phyloP scores from a whole-genome alignment of 2,329 filamentous ascomycete species.

The Colletotrichum scovillei region DNA sequence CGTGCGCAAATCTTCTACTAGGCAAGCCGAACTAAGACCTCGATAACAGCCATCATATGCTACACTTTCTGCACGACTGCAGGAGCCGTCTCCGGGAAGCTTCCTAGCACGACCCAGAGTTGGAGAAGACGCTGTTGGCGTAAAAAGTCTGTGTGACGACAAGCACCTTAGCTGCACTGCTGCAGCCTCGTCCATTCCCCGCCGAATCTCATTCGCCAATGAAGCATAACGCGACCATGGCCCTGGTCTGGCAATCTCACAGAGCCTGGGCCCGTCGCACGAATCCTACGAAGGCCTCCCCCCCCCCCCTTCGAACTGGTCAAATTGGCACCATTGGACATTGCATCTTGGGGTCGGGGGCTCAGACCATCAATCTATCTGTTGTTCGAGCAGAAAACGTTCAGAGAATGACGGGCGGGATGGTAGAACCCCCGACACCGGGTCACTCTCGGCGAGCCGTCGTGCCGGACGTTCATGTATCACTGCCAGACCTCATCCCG shows the following conservation, averaged over 20 bases:
- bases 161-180: conserved; percentile 18
- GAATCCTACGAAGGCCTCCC: conserved; percentile 10
- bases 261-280: conserved; percentile 9
- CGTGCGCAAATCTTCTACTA: conserved; percentile 40
- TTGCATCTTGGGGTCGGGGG: not conserved
- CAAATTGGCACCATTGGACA: not conserved
- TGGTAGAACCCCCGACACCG: not conserved
- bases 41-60: conserved; percentile 2
- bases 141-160: conserved; percentile 29
- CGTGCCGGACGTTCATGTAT: conserved; percentile 7
- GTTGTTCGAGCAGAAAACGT: not conserved
- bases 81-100: conserved; percentile 23
- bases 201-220: conserved; percentile 15
- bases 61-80: not conserved
- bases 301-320: conserved; percentile 2
- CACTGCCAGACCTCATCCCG: not conserved
- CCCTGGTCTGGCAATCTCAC: conserved; percentile 21
- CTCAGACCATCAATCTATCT: not conserved
- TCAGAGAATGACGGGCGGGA: not conserved
- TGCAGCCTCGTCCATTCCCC: conserved; percentile 25
- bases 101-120: conserved; percentile 17
- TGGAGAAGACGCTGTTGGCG: conserved; percentile 9
- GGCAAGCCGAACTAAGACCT: conserved; percentile 20
- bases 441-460: conserved; percentile 8
- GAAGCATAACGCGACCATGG: not conserved